These are phyloP conservation scores for Beverwykella pulmonaria DNA, from an alignment of 495 filamentous ascomycete species.

Conservation along the genomic window DNA sequence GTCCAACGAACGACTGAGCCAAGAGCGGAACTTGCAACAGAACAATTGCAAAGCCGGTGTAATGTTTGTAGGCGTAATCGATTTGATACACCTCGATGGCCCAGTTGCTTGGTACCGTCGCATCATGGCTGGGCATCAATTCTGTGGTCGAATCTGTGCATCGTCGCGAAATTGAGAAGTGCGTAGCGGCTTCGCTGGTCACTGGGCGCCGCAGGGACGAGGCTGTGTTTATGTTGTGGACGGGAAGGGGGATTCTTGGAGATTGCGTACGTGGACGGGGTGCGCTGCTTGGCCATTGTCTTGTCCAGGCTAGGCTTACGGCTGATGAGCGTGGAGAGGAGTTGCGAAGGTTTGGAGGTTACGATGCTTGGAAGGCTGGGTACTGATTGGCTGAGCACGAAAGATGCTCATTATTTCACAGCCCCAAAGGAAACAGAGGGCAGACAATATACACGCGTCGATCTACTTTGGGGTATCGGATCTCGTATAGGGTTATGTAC, in stretches of 20 bases:
- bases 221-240: neutral
- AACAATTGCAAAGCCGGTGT: neutral
- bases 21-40: conserved; percentile 3
- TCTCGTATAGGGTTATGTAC: neutral
- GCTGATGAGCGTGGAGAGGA: neutral
- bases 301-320: conserved; percentile 3
- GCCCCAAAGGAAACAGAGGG: neutral
- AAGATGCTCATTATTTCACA: neutral
- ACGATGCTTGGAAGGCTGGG: neutral
- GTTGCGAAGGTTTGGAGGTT: neutral
- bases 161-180: neutral
- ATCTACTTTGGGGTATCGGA: neutral
- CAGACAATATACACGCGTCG: neutral
- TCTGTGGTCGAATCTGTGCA: neutral
- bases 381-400: neutral
- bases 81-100: neutral
- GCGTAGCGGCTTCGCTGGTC: neutral
- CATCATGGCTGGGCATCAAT: neutral
- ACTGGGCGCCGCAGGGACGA: neutral
- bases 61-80: neutral
- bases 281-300: neutral
- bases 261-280: conserved; percentile 5
- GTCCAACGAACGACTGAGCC: neutral
- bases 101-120: neutral
- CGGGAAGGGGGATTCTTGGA: neutral